Conservation (phyloP, 768 basidiomycete species). For the Amanita rubescens region DNA sequence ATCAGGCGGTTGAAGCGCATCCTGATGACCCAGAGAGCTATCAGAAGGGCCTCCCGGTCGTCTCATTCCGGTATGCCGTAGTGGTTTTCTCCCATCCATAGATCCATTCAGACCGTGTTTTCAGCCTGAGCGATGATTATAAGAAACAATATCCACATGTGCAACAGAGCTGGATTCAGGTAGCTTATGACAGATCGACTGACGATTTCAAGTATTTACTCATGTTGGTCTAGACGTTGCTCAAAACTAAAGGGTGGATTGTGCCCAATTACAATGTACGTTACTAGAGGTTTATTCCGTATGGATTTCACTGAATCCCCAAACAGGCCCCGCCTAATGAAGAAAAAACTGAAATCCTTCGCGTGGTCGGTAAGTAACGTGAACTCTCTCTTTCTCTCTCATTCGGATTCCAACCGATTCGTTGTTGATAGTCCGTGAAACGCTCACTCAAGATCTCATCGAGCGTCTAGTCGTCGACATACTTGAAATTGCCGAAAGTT, state of each 20-base stretch:
- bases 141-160: constrained; percentile 43
- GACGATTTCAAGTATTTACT: background rate
- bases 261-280: constrained; percentile 50
- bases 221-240: constrained; percentile 23
- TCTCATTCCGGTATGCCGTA: constrained; percentile 39
- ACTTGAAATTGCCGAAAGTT: constrained; percentile 37
- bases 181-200: constrained; percentile 12
- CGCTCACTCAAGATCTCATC: constrained; percentile 43
- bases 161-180: constrained; percentile 46
- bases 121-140: constrained; percentile 43
- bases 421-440: constrained; percentile 48
- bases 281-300: background rate
- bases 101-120: background rate
- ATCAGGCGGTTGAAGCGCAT: constrained; percentile 15
- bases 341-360: constrained; percentile 48
- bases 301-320: background rate
- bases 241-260: constrained; percentile 52
- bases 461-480: constrained; percentile 47
- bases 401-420: constrained; percentile 19
- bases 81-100: background rate
- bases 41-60: constrained; percentile 50
- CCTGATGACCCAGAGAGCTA: constrained; percentile 40
- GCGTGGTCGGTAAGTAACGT: constrained; percentile 39
- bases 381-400: constrained; percentile 18
- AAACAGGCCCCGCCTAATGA: constrained; percentile 40